phyloP scores from a whole-genome alignment of 2,329 filamentous ascomycete species.

The Ophiosphaerella herpotricha region DNA sequence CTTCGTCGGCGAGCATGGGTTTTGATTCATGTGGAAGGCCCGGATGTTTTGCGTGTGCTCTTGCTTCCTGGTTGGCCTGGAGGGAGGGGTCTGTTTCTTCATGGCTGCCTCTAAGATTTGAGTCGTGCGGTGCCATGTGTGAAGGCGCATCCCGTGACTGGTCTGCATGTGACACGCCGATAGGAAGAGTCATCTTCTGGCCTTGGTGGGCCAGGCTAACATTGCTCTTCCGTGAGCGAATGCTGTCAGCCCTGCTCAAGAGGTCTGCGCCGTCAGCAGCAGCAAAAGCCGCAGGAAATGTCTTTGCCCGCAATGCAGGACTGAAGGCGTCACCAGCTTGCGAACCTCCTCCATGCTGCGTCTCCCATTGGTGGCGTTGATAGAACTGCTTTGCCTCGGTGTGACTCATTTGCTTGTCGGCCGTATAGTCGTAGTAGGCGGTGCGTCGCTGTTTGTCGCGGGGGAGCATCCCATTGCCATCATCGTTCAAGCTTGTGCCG shows the following conservation, averaged over 20 bases:
- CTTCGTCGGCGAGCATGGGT: slow-evolving; percentile 59
- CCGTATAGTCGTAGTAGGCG: slow-evolving; percentile 89
- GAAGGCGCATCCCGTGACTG: slow-evolving; percentile 32
- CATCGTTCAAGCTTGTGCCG: slow-evolving; percentile 31
- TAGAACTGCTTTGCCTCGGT: slow-evolving; percentile 96
- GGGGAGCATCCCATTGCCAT: slow-evolving; percentile 47
- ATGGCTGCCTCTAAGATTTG: slow-evolving; percentile 15
- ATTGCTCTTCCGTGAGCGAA: slow-evolving; percentile 49
- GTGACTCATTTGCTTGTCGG: slow-evolving; percentile 92
- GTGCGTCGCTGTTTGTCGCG: slow-evolving; percentile 68
- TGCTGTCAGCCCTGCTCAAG: slow-evolving; percentile 47
- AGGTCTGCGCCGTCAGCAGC: slow-evolving; percentile 41
- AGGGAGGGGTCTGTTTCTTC: slow-evolving; percentile 39
- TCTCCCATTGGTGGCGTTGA: slow-evolving; percentile 78
- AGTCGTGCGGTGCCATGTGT: slow-evolving; percentile 19
- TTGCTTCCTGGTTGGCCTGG: slow-evolving; percentile 55
- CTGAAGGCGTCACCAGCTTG: slow-evolving; percentile 47
- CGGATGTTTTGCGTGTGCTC: slow-evolving; percentile 57
- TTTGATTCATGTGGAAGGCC: slow-evolving; percentile 61
- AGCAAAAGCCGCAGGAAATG: slow-evolving; percentile 49
- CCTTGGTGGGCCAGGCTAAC: slow-evolving; percentile 35
- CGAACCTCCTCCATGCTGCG: slow-evolving; percentile 48
- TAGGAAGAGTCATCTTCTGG: slow-evolving; percentile 29
- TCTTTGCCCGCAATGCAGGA: slow-evolving; percentile 51
- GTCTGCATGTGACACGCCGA: slow-evolving; percentile 37